Percentiles rank a stretch among this genome's conserved stretches.
Conservation (phyloP, 2,329 filamentous ascomycete species). For the Alternaria triticimaculans region DNA sequence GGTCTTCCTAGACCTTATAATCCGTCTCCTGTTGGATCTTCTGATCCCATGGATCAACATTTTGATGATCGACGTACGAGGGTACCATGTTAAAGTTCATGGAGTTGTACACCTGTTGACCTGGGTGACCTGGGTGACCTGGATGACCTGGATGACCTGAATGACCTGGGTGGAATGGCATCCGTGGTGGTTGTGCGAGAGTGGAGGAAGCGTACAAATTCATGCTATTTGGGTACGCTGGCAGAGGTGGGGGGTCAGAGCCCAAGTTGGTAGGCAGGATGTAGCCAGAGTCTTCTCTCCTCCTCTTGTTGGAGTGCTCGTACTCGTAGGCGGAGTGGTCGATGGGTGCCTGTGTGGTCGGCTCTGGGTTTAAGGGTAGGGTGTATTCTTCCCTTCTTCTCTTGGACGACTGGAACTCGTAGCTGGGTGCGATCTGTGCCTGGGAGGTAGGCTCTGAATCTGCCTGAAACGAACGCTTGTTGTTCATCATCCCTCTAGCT, state of each 20-base stretch:
- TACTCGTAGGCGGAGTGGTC: not conserved
- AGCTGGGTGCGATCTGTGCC: not conserved
- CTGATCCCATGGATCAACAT: not conserved
- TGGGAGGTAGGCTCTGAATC: slow-evolving; percentile 4
- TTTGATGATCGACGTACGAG: not conserved
- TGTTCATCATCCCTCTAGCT: slow-evolving; percentile 59
- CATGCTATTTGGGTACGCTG: not conserved
- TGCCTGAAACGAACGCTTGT: slow-evolving; percentile 31
- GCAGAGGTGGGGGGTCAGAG: not conserved
- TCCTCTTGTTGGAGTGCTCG: not conserved
- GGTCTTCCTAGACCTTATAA: not conserved
- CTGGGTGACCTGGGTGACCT: not conserved
- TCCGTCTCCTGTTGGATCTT: not conserved
- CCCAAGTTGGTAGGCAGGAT: not conserved
- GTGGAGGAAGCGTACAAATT: not conserved
- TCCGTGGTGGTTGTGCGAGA: not conserved
- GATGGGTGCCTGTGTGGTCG: not conserved
- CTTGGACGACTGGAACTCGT: not conserved
- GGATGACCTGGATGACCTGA: not conserved
- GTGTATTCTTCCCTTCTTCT: not conserved
- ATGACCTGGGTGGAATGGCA: not conserved
- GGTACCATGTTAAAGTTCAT: not conserved
- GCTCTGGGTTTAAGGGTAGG: not conserved
- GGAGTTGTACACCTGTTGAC: not conserved
- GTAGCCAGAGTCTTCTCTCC: not conserved